A percentile compares a stretch with the other conserved stretches of the same genome.
phyloP scores from a whole-genome alignment of 108 stramenopile genomes.

The Cylindrotheca closterium region DNA sequence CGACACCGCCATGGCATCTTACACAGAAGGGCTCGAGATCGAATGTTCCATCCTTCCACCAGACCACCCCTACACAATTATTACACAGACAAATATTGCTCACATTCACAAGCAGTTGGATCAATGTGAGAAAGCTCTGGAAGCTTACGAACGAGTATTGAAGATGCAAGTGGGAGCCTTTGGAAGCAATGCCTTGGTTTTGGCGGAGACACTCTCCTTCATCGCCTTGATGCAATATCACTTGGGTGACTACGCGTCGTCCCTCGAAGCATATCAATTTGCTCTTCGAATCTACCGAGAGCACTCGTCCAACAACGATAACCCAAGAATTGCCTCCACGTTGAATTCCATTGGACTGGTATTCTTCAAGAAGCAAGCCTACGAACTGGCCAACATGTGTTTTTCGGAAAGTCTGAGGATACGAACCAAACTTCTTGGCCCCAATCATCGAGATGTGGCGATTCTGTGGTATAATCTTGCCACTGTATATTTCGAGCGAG shows the following conservation, averaged over 20 bases:
- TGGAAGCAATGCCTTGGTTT: conserved; percentile 29
- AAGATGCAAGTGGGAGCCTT: conserved; percentile 36
- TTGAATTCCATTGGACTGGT: conserved; percentile 62
- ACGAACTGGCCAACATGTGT: conserved; percentile 55
- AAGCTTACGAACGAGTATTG: conserved; percentile 46
- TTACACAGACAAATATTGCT: conserved; percentile 71
- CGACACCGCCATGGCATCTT: conserved; percentile 42
- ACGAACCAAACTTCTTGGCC: conserved; percentile 38
- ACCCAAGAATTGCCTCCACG: conserved; percentile 57
- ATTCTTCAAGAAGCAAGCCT: conserved; percentile 55
- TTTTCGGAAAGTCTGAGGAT: conserved; percentile 61
- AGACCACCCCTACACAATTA: conserved; percentile 51
- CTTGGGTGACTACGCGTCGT: conserved; percentile 38
- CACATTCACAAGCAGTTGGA: conserved; percentile 57
- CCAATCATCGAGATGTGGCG: conserved; percentile 51
- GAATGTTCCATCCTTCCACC: conserved; percentile 51
- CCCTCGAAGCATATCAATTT: conserved; percentile 58
- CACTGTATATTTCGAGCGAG: conserved; percentile 57
- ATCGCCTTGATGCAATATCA: conserved; percentile 62
- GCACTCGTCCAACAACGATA: conserved; percentile 34
- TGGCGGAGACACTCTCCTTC: conserved; percentile 45
- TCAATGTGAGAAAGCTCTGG: conserved; percentile 30
- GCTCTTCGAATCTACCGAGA: conserved; percentile 58
- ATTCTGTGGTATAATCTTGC: conserved; percentile 58
- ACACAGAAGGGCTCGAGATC: conserved; percentile 58